Base-by-base conservation (phyloP, 352 stramenopile genomes). In the Peronospora destructor region DNA sequence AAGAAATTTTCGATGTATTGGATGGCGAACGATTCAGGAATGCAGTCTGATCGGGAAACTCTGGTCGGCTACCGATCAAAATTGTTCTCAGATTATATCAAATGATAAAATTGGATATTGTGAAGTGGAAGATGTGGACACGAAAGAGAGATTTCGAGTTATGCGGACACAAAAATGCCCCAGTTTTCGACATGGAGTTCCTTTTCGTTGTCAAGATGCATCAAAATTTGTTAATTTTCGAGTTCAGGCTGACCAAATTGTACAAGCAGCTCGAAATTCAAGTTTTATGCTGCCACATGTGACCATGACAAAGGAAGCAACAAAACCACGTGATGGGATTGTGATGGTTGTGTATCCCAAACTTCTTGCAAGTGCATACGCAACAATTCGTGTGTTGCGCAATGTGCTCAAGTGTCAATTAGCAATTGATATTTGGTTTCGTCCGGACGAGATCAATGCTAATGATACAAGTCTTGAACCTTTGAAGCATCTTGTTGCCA, bases 311-410 rank as follows among this genome's bases (percentile, higher is more conserved):
- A 21, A 3, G 9, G 21, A 32, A 11, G 21, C 41, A 38, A 6
- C 41, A 38, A 6, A n/a, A 3, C 21, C 25, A 6, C 53, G 14
- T 3, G 38, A 61, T 40, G 59, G 59, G 1, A 75, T 85, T 42
- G 49, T 75, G 9, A 77, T 85, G 50, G 66, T 81, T 0, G 59
- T 76, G 10, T 79, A 85, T 45, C 72, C 67, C 0, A 76, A 73
- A 17, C 43, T 75, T 28, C 51, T 81, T 1, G 56, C 62, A 0
- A 66, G 64, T 53, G 54, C 55, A 2, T 85, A 83, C 33, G 67
- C 61, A 30, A 61, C 47, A 3, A 53, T 81, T 28, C 58, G 58
- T 11, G 49, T 56, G 0, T 33, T 85, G 30, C 62, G 71, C 6
- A 13, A 45, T 3, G 54, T 68, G 25, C 49, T 68, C 30, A 37